A percentile compares a stretch with the other conserved stretches of the same genome.
These are phyloP conservation scores for Cochlearia excelsa DNA, from an alignment of 345 rosid genomes.

Conservation along the genomic window DNA sequence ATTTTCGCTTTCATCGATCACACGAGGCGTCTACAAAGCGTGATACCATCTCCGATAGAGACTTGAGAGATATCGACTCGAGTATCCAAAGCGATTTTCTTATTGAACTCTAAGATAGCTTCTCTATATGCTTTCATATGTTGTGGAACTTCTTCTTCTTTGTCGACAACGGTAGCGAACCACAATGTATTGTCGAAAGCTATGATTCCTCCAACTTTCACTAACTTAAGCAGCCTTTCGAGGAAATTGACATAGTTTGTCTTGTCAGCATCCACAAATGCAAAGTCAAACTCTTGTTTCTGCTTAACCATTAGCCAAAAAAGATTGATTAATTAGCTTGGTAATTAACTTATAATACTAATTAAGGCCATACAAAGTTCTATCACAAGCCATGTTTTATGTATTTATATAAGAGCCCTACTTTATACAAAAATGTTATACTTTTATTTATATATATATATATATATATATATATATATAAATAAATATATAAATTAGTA, in stretches of 20 bases:
- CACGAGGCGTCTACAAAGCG: conserved; percentile 42
- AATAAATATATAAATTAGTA: no score
- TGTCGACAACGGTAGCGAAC: conserved; percentile 41
- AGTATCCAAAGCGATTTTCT: conserved; percentile 39
- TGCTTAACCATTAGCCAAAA: conserved; percentile 7
- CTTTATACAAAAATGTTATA: no score
- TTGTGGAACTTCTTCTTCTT: conserved; percentile 35
- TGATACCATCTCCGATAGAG: conserved; percentile 59
- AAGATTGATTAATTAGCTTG: no score
- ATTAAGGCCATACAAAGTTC: no score
- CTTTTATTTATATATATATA: no score
- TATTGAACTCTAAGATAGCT: conserved; percentile 39
- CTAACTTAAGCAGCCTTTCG: conserved; percentile 45
- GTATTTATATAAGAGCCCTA: no score
- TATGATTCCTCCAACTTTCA: conserved; percentile 54
- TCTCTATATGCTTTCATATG: conserved; percentile 23
- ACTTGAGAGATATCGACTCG: conserved; percentile 47
- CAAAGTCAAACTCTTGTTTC: conserved; percentile 43
- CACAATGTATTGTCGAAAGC: conserved; percentile 59
- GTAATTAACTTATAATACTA: no score
- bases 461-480: no score
- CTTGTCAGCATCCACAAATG: conserved; percentile 62
- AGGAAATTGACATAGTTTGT: conserved; percentile 33
- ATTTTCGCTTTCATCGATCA: background rate
- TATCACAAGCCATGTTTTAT: no score